A percentile compares a stretch with the other conserved stretches of the same genome.
Conservation (phyloP, 179 eudicot species). For the Vitellaria paradoxa region DNA sequence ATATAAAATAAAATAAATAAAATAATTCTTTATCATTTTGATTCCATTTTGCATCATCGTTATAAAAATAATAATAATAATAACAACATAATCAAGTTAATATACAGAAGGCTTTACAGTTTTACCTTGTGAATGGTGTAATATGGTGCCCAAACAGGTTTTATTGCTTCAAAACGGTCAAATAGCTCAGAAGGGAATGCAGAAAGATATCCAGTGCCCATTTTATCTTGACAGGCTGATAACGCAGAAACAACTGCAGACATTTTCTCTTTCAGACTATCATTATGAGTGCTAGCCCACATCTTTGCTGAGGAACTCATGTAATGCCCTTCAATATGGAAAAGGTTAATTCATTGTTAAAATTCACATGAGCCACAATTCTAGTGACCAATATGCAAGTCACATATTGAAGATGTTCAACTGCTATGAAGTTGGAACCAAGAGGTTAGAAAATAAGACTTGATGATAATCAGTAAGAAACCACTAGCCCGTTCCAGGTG, state of each 20-base stretch:
- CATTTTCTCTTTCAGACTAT: conserved; percentile 62
- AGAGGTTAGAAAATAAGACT: background rate
- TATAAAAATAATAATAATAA: no score
- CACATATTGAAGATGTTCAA: background rate
- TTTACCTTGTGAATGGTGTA: conserved; percentile 96
- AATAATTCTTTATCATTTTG: no score
- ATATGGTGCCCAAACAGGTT: conserved; percentile 94
- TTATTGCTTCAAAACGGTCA: conserved; percentile 73
- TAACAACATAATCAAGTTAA: no score
- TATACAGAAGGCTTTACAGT: no score
- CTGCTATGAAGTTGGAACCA: background rate
- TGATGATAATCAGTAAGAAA: no score
- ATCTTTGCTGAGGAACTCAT: conserved; percentile 89
- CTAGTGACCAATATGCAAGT: background rate
- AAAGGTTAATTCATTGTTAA: background rate
- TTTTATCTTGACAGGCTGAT: conserved; percentile 62
- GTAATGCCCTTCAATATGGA: conserved; percentile 70
- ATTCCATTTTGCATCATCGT: no score
- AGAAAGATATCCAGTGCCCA: conserved; percentile 87
- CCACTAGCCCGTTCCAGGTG: background rate
- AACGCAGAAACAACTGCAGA: conserved; percentile 61
- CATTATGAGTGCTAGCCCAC: conserved; percentile 96
- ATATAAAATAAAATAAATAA: no score
- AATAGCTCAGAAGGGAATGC: conserved; percentile 85
- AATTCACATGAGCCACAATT: background rate